Evolutionary conservation across 495 filamentous ascomycete species (phyloP), one percentile per base, ranked within the genome.

Genomic region (Neurospora sp.): DNA sequence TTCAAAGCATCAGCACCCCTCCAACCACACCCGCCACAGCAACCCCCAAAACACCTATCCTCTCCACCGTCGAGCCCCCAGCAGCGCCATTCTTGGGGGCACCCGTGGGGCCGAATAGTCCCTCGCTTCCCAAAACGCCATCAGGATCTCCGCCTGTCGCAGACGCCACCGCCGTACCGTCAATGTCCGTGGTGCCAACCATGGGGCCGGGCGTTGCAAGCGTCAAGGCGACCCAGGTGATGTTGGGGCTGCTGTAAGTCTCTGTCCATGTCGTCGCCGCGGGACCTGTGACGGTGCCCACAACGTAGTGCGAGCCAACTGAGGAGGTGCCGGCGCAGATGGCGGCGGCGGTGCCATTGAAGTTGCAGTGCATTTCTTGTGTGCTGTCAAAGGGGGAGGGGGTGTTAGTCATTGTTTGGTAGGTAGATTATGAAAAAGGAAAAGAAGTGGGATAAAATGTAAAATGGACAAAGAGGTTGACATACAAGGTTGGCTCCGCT

Each of bases 281-380:
- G 39, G 81, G 81, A 18, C 82, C 81, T 9, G 75, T 76, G 40
- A 82, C 22, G 7, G 70, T 74, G 37, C 79, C 80, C 48, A 81
- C 66, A 20, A 71, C 71, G 72, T 76, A 76, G 69, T 74, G 72
- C 7, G 75, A 48, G 2, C 75, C 78, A 6, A 80, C 71, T 10
- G 79, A 80, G 0, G 81, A 79, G 53, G 76, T 79, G 38, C 81
- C 82, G 41, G 79, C 81, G 72, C 83, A 84, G n/a, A 79, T 80
- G 3, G 81, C 83, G 35, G 78, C 77, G 12, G 81, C 79, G 9
- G 74, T 79, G 42, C 74, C 79, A 20, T 76, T 74, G 39, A 84
- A 73, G 44, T 73, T 46, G 71, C 83, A 84, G 41, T 74, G 75
- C 41, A 80, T 73, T 41, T 81, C 77, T 38, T 79, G 74, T 41